Evolutionary conservation across 495 filamentous ascomycete species (phyloP).

Genomic region (Tuber indicum): DNA sequence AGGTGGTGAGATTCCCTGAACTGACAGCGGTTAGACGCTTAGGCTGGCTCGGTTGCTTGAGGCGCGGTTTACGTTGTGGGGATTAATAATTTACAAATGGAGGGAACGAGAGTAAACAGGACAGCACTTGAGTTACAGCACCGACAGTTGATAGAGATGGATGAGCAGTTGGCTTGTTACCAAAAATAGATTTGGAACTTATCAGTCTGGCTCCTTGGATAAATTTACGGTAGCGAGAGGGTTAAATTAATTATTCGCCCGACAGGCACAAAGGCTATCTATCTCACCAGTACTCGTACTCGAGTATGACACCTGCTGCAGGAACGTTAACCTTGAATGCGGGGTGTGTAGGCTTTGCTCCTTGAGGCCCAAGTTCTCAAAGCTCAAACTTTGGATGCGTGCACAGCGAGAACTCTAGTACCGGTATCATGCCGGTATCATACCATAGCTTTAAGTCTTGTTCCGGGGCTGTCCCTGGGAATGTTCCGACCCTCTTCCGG

Average conservation of each 20-base stretch:
- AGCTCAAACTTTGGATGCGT: not conserved
- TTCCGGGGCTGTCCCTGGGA: not conserved
- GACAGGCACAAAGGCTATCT: not conserved
- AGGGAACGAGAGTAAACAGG: not conserved
- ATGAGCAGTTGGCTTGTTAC: not conserved
- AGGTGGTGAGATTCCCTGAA: no score
- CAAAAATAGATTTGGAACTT: not conserved
- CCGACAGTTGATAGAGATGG: not conserved
- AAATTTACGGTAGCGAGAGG: not conserved
- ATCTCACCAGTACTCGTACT: not conserved
- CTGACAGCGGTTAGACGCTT: no score
- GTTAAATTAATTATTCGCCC: not conserved
- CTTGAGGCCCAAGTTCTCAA: not conserved
- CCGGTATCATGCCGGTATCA: not conserved
- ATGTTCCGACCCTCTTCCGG: not conserved
- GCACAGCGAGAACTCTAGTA: not conserved
- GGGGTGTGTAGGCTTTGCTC: not conserved
- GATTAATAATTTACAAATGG: not conserved
- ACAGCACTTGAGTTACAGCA: no score
- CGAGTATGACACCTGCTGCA: not conserved
- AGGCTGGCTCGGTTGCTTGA: not conserved
- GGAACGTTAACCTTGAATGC: not conserved
- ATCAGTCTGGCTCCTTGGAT: not conserved
- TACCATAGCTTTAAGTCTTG: not conserved
- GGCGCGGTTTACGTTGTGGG: not conserved